These are phyloP conservation scores for Porcisia hertigi DNA, from an alignment of 208 protist genomes.

Conservation along the genomic window DNA sequence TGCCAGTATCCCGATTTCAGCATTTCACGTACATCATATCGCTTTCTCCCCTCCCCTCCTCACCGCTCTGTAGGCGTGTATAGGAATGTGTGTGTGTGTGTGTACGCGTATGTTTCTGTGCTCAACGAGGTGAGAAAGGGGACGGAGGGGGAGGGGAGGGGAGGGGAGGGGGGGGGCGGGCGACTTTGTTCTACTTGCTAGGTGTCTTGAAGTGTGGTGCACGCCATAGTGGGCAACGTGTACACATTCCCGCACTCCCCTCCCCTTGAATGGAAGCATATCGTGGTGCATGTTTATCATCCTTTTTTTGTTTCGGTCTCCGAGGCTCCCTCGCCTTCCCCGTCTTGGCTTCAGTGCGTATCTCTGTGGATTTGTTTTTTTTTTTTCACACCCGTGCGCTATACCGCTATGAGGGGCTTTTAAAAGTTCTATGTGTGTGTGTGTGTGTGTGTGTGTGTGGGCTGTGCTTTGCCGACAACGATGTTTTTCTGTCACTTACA, in stretches of 20 bases:
- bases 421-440: not conserved
- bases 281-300: not conserved
- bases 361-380: not conserved
- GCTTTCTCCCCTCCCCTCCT: not conserved
- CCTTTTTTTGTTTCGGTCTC: not conserved
- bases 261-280: not conserved
- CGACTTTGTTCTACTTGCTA: too few relatives aligned
- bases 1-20: too few relatives aligned
- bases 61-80: too few relatives aligned
- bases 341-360: not conserved
- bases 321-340: not conserved
- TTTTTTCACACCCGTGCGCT: not conserved
- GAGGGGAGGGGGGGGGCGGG: too few relatives aligned
- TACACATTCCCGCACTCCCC: too few relatives aligned
- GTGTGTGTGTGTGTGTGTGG: not conserved
- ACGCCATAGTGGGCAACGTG: too few relatives aligned
- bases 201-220: too few relatives aligned
- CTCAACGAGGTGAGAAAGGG: too few relatives aligned
- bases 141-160: too few relatives aligned
- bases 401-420: not conserved
- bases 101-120: too few relatives aligned
- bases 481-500: not conserved
- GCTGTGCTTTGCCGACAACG: not conserved
- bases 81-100: too few relatives aligned
- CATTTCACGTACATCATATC: slow-evolving; percentile 1